A percentile compares a stretch with the other conserved stretches of the same genome.
phyloP scores from a whole-genome alignment of 2,329 filamentous ascomycete genomes.

The Pseudocercospora eumusae region DNA sequence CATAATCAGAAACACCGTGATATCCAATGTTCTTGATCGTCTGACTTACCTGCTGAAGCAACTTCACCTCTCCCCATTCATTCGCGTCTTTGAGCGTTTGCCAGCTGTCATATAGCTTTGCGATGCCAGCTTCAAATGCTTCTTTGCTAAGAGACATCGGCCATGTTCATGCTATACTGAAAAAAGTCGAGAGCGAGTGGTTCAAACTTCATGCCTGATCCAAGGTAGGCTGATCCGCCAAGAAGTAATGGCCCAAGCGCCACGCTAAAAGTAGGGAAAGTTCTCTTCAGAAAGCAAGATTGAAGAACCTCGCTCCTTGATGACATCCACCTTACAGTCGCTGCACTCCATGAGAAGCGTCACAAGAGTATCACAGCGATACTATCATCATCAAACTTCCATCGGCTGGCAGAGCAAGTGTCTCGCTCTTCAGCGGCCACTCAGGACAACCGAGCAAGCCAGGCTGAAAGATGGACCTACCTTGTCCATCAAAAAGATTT shows the following conservation, averaged over 20 bases:
- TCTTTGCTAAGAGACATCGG: constrained; percentile 1
- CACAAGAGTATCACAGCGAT: neutral
- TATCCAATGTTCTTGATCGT: neutral
- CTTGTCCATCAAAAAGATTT: neutral
- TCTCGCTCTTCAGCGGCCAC: neutral
- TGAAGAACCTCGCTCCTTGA: neutral
- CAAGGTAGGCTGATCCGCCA: neutral
- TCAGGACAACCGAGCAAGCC: neutral
- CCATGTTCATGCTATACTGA: neutral
- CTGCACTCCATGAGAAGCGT: neutral
- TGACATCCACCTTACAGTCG: neutral
- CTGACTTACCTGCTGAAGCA: constrained; percentile 9
- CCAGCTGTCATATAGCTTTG: constrained; percentile 1
- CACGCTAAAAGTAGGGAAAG: neutral
- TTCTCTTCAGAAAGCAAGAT: neutral
- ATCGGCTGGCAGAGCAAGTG: neutral
- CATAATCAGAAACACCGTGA: neutral
- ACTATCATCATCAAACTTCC: neutral
- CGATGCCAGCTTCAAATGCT: neutral
- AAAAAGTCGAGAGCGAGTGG: neutral
- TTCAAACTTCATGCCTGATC: neutral
- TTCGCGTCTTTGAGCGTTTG: neutral
- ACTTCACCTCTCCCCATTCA: constrained; percentile 8
- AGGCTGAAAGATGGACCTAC: neutral
- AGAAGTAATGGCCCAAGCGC: neutral